Conservation (phyloP, 345 rosid species). For the Hypericum perforatum region DNA sequence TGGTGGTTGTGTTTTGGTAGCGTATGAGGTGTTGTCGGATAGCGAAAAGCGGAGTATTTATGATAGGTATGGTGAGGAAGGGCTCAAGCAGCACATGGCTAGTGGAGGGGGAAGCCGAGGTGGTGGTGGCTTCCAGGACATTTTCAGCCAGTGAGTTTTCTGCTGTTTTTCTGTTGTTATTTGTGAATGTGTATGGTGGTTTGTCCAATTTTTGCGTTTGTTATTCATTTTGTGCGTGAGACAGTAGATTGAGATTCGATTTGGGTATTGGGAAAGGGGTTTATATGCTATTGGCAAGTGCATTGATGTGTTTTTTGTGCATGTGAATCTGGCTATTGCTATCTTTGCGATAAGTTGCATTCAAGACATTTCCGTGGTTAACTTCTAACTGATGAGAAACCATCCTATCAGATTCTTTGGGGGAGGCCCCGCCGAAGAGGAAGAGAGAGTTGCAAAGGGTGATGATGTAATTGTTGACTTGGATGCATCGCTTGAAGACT, state of each 20-base stretch:
- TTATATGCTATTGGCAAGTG: no score
- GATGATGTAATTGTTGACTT: constrained; percentile 94
- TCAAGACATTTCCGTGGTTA: not conserved
- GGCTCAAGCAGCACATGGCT: constrained; percentile 88
- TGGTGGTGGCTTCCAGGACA: constrained; percentile 56
- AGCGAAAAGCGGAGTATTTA: constrained; percentile 77
- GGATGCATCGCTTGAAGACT: constrained; percentile 87
- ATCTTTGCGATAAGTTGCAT: no score
- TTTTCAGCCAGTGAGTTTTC: constrained; percentile 44
- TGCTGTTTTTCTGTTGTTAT: not conserved
- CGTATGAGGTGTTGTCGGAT: constrained; percentile 94
- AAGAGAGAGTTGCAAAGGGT: constrained; percentile 78
- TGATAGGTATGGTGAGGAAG: constrained; percentile 90
- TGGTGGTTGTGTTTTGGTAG: constrained; percentile 26
- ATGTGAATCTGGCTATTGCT: not conserved
- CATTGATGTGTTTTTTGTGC: no score
- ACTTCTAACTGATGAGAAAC: no score
- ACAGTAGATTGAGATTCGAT: no score
- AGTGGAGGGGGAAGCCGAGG: constrained; percentile 77
- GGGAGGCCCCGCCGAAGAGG: constrained; percentile 76
- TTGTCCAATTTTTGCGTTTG: no score
- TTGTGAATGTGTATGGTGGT: no score
- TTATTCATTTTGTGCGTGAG: no score
- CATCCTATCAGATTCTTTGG: constrained; percentile 58
- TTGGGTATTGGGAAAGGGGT: no score